These are phyloP conservation scores for Phytophthora gonapodyides DNA, from an alignment of 352 stramenopile species.

Conservation along the genomic window DNA sequence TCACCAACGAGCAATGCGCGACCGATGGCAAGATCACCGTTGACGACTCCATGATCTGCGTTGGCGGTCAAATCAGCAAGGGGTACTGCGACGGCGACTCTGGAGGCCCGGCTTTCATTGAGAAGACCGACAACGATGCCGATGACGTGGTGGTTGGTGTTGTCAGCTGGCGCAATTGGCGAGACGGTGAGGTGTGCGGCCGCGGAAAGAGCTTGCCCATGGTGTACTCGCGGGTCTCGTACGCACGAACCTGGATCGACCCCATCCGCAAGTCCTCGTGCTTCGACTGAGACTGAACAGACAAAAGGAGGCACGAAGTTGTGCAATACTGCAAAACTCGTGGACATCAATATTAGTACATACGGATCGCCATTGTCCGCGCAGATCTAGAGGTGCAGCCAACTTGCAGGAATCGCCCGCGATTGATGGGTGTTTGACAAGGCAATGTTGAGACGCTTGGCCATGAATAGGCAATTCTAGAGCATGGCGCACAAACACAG, in stretches of 20 bases:
- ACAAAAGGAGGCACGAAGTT: background rate
- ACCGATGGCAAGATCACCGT: slow-evolving; percentile 26
- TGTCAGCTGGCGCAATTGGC: slow-evolving; percentile 57
- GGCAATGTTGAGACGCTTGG: no score
- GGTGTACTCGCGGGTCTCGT: slow-evolving; percentile 60
- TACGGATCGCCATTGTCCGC: no score
- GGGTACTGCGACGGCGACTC: slow-evolving; percentile 69
- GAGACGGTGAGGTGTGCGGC: slow-evolving; percentile 53
- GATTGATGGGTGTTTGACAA: no score
- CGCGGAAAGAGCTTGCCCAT: slow-evolving; percentile 48
- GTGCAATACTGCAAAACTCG: slow-evolving; percentile 11
- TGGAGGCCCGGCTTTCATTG: slow-evolving; percentile 50
- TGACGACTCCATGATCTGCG: slow-evolving; percentile 62
- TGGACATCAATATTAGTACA: background rate
- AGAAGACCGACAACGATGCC: slow-evolving; percentile 28
- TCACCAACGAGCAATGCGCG: slow-evolving; percentile 46
- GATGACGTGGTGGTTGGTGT: slow-evolving; percentile 54
- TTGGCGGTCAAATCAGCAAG: slow-evolving; percentile 46
- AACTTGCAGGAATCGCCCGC: no score
- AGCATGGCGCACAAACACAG: no score
- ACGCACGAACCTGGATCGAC: slow-evolving; percentile 51
- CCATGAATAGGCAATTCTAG: no score
- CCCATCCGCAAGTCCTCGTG: slow-evolving; percentile 31
- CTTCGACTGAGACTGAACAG: slow-evolving; percentile 27
- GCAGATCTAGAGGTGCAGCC: no score